A percentile compares a stretch with the other conserved stretches of the same genome.
Conservation (phyloP, 441 rosid species). For the Gossypium davidsonii region DNA sequence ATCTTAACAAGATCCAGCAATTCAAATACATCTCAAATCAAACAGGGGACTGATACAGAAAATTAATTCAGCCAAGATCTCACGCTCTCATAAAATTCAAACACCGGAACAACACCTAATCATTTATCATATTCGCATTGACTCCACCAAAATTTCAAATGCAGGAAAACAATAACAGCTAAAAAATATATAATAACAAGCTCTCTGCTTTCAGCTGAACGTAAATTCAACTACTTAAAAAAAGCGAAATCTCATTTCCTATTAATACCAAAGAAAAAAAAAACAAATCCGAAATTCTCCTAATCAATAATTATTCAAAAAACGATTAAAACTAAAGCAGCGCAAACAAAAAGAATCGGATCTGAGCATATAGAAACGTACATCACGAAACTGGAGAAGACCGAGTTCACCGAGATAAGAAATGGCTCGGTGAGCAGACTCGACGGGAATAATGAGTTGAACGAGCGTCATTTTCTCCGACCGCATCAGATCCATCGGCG, state of each 20-base stretch:
- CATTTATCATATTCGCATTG: background rate
- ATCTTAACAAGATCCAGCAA: conserved; percentile 10
- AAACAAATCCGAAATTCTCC: conserved; percentile 1
- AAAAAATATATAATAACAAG: conserved; percentile 2
- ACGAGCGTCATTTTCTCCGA: conserved; percentile 94
- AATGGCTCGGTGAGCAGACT: conserved; percentile 84
- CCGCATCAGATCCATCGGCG: conserved; percentile 96
- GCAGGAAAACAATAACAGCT: background rate
- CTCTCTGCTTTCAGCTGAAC: background rate
- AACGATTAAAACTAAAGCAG: conserved; percentile 2
- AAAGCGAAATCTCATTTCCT: background rate
- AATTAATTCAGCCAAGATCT: background rate
- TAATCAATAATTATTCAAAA: background rate
- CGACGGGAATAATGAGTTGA: conserved; percentile 91
- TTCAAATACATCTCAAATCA: background rate
- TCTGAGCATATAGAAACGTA: conserved; percentile 40
- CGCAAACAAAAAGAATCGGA: conserved; percentile 22
- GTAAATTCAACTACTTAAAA: background rate
- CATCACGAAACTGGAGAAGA: conserved; percentile 90
- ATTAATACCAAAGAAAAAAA: background rate
- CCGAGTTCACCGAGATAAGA: conserved; percentile 96
- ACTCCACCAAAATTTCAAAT: background rate
- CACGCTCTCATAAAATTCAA: conserved; percentile 1
- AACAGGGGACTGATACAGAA: background rate
- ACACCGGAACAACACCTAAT: background rate